These are phyloP conservation scores for Handroanthus guayacan DNA, from an alignment of 257 asterid genomes.

Conservation along the genomic window DNA sequence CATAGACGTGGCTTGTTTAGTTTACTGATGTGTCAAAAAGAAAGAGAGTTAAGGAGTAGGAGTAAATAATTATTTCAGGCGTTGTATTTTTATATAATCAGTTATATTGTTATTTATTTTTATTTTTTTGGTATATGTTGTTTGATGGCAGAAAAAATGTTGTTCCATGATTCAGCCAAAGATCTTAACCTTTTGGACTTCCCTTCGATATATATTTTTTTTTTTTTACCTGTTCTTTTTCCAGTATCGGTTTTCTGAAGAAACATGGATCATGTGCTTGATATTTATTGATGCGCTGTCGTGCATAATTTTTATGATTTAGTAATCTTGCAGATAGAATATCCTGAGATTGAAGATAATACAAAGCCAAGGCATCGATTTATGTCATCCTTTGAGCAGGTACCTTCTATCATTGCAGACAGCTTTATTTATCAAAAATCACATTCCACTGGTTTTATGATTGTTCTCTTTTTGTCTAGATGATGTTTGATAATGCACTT, in stretches of 20 bases:
- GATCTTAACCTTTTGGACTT: background rate
- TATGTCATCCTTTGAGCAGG: slow-evolving; percentile 99
- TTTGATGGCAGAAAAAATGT: background rate
- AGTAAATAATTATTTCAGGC: slow-evolving; percentile 8
- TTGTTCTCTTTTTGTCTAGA: slow-evolving; percentile 15
- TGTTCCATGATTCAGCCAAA: slow-evolving; percentile 8
- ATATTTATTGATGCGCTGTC: background rate
- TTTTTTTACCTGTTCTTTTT: background rate
- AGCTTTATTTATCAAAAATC: background rate
- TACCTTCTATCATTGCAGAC: slow-evolving; percentile 31
- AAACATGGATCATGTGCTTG: slow-evolving; percentile 4
- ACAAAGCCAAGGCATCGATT: slow-evolving; percentile 97
- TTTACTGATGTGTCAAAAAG: background rate
- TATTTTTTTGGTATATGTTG: background rate
- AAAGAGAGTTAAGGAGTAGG: background rate
- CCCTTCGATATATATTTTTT: background rate
- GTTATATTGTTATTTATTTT: background rate
- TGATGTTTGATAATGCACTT: background rate
- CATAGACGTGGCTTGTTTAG: background rate
- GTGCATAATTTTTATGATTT: slow-evolving; percentile 21
- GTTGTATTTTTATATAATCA: slow-evolving; percentile 2
- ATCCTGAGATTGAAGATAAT: slow-evolving; percentile 97
- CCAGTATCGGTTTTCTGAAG: background rate
- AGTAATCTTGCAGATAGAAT: slow-evolving; percentile 75
- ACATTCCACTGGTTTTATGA: background rate